These are phyloP conservation scores for Alternaria arborescens DNA, from an alignment of 2,329 filamentous ascomycete species.

Conservation along the genomic window DNA sequence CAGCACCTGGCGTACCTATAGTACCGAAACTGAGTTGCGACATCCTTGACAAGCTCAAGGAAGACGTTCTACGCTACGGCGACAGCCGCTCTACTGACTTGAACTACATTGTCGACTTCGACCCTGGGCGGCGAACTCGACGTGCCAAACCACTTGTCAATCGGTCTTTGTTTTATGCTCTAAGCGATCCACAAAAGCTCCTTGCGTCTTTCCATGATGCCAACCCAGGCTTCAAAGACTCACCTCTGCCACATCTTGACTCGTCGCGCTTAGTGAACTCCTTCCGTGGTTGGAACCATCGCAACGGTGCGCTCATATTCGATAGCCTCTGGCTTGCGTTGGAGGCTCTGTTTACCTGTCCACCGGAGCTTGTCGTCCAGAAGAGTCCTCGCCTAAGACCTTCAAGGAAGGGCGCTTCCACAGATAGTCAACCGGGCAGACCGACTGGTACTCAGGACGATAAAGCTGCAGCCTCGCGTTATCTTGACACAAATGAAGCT, in stretches of 20 bases:
- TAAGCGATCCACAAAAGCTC: slow-evolving; percentile 44
- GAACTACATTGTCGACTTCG: slow-evolving; percentile 30
- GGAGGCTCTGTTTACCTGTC: slow-evolving; percentile 46
- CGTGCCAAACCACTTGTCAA: slow-evolving; percentile 38
- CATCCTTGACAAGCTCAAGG: slow-evolving; percentile 42
- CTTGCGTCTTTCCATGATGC: slow-evolving; percentile 47
- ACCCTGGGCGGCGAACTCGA: slow-evolving; percentile 22
- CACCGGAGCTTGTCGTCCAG: slow-evolving; percentile 42
- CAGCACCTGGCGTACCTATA: slow-evolving; percentile 24
- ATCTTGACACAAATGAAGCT: slow-evolving; percentile 47
- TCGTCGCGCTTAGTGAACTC: slow-evolving; percentile 39
- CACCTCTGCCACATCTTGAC: slow-evolving; percentile 48
- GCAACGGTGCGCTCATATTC: slow-evolving; percentile 48
- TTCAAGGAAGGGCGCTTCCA: slow-evolving; percentile 22
- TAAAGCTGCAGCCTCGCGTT: slow-evolving; percentile 18
- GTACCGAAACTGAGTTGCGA: slow-evolving; percentile 37
- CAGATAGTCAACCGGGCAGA: background rate
- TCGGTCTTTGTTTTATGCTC: slow-evolving; percentile 45
- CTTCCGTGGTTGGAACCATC: slow-evolving; percentile 45
- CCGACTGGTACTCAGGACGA: background rate
- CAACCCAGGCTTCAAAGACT: slow-evolving; percentile 33
- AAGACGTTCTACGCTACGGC: slow-evolving; percentile 27
- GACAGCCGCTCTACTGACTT: slow-evolving; percentile 21
- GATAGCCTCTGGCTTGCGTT: slow-evolving; percentile 47
- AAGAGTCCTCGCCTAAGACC: slow-evolving; percentile 34